Evolutionary conservation across 805 yeast genomes (phyloP).

Genomic region (Yarrowia sp.): DNA sequence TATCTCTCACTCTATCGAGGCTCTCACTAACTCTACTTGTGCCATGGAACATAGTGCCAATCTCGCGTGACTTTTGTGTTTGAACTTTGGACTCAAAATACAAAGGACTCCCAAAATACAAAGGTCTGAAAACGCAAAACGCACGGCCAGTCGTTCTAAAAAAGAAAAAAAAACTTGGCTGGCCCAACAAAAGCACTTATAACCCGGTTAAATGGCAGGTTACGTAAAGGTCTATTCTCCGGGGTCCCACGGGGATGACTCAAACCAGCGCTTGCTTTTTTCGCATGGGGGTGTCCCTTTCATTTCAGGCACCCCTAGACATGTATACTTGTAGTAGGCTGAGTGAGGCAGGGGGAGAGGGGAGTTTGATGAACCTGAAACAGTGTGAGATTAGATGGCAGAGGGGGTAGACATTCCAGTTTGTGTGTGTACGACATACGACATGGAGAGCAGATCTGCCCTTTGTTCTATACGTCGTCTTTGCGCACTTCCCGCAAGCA

Average conservation of each 20-base stretch:
- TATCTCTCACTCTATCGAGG: neutral
- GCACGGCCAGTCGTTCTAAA: neutral
- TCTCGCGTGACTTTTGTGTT: slow-evolving; percentile 23
- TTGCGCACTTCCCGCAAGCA: too few species aligned
- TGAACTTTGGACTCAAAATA: too few species aligned
- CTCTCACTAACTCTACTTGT: neutral
- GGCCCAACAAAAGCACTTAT: slow-evolving; percentile 11
- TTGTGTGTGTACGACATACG: neutral
- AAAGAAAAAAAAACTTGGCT: neutral
- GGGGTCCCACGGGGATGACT: neutral
- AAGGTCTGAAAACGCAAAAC: neutral
- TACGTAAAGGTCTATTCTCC: neutral
- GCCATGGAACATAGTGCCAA: neutral
- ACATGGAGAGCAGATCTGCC: neutral
- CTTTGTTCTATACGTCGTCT: too few species aligned
- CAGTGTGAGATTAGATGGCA: slow-evolving; percentile 1
- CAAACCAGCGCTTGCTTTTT: neutral
- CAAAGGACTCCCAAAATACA: neutral
- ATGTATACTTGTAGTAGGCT: neutral
- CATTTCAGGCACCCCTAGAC: neutral
- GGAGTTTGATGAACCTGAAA: neutral
- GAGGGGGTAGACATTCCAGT: neutral
- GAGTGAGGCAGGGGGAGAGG: neutral
- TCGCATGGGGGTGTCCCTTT: neutral
- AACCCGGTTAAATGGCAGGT: neutral